Evolutionary conservation across 1,284 basidiomycete species (phyloP), one percentile per base, ranked within the genome.

Genomic region (Heterobasidion annosum): DNA sequence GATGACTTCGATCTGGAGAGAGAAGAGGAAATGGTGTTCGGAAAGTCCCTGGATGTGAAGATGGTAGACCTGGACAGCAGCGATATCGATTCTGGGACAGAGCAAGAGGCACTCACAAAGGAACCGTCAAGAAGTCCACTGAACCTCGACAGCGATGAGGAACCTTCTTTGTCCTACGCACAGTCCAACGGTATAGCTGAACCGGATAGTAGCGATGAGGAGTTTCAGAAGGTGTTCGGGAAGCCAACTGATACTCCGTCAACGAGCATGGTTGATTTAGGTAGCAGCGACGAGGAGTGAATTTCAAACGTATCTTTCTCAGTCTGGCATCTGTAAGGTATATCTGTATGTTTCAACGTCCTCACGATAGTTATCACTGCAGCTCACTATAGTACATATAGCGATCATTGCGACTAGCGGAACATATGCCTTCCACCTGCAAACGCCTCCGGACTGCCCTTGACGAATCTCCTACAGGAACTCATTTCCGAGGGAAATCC

Each of bases 111-210:
- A 5, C 18, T 16, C 2, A 47, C 18, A 44, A 52, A 58, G 50
- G 48, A 33, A 6, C 48, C 47, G 19, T 49, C 53, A 18, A 25
- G 15, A 10, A 33, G 15, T 5, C 55, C 68, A 56, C 54, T 70
- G 4, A 61, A 66, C 54, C 52, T 69, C 47, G 66, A 68, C 34
- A 65, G 62, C 40, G 67, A 67, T n/a, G 57, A 58, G n/a, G 37
- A 40, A 40, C 12, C 12, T 10, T 10, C n/a, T 40, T 40, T n/a
- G 3, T 40, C 37, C 3, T 12, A 40, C 37, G 37, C 10, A 40
- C 12, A 10, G 37, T 40, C 37, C 12, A n/a, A 12, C 12, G 37
- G 12, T 12, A 40, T 40, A n/a, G 37, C 12, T 40, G 37, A 8
- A 3, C 37, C 37, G 12, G 37, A 40, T n/a, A 40, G 37, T n/a